Base-by-base conservation (phyloP, 345 rosid species). In the Turritis glabra region DNA sequence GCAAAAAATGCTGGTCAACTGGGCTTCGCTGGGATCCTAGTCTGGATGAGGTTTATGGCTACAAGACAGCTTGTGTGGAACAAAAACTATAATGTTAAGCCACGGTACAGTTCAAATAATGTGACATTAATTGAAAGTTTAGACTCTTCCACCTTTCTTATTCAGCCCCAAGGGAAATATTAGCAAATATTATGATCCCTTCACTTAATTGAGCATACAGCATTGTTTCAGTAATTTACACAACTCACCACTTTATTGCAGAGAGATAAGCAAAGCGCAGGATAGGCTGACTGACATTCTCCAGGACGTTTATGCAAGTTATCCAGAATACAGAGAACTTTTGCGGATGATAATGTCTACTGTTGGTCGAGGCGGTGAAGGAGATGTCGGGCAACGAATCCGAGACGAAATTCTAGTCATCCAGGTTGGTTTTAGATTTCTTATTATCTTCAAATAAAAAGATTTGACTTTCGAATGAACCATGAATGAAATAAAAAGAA, bases 11-110 rank as follows among this genome's bases (percentile, higher is more conserved):
- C 88, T 56, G 98, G 97, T 37, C 86, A 85, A 58, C 74, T 87
- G 79, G 98, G 97, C 64, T 73, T 95, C 44, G 93, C 96, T 8
- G 99, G 91, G 72, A 85, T 95, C 71, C 88, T 95, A 78, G 99
- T 90, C 50, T 95, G 99, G 99, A 89, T 92, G 97, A 88, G 99
- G 85, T 95, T 92, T 83, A 95, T 95, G 99, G 98, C 99, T 56
- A 89, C 92, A 40, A 88, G 99, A 77, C 99, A 95, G 83, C 98
- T 95, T 54, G 86, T 88, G 82, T 95, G 99, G 99, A 95, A 95
- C 80, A 95, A 92, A 82, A 90, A 90, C 85, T 95, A 95, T 84
- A 95, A 95, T 62, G 97, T 95, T 83, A 95, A 95, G 84, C 99
- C 99, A 75, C 88, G 99, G 99, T 95, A 88, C 58, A 26, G 21